Percentiles rank a stretch among this genome's conserved stretches.
Evolutionary conservation across 2,329 filamentous ascomycete species (phyloP).

Genomic region (Aureobasidium vineae): DNA sequence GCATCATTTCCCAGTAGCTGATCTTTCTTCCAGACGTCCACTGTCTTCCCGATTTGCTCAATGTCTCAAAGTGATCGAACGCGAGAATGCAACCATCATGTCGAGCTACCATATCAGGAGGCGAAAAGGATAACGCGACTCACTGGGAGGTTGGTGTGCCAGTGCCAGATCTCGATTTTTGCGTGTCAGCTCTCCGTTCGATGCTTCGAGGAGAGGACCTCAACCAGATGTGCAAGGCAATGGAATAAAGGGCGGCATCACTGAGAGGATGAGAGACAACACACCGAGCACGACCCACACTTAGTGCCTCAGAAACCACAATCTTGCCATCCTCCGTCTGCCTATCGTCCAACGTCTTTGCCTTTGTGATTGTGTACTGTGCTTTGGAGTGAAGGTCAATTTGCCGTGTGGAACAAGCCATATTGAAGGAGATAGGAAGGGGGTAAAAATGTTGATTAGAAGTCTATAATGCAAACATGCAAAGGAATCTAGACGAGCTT

Average conservation of each 20-base stretch:
- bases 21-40: too few relatives aligned
- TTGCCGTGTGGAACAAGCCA: too few relatives aligned
- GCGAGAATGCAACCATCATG: too few relatives aligned
- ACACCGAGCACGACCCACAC: neutral
- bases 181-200: too few relatives aligned
- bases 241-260: too few relatives aligned
- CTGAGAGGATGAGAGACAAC: neutral
- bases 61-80: neutral
- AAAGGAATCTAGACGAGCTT: constrained; percentile 27
- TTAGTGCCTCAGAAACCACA: neutral
- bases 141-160: too few relatives aligned
- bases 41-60: neutral
- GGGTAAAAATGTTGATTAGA: constrained; percentile 1
- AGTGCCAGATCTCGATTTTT: too few relatives aligned
- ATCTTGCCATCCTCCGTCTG: neutral
- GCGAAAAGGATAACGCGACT: too few relatives aligned
- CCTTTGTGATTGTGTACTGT: neutral
- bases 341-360: neutral
- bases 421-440: neutral
- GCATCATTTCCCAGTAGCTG: too few relatives aligned
- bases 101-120: too few relatives aligned
- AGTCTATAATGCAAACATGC: neutral
- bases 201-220: too few relatives aligned
- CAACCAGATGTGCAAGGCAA: too few relatives aligned
- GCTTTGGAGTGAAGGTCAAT: neutral